A percentile compares a stretch with the other conserved stretches of the same genome.
These are phyloP conservation scores for Salix udensis DNA, from an alignment of 345 rosid genomes.

Conservation along the genomic window DNA sequence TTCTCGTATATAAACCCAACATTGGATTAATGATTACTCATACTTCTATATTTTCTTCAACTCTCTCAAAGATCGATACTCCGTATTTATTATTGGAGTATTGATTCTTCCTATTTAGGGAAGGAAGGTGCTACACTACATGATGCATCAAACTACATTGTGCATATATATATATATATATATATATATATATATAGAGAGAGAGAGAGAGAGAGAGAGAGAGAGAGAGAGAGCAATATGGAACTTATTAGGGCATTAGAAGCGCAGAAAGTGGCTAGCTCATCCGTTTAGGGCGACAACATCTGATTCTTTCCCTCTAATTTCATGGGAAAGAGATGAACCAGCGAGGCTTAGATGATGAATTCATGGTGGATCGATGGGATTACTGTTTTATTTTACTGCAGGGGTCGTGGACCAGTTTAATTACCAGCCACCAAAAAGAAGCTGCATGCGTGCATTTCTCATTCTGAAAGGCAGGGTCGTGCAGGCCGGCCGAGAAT, in stretches of 20 bases:
- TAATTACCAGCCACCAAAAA: conserved; percentile 6
- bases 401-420: neutral
- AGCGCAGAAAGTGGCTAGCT: neutral
- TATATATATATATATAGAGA: too few species aligned
- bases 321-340: neutral
- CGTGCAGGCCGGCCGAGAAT: conserved; percentile 11
- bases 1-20: too few species aligned
- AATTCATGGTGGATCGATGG: neutral
- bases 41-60: too few species aligned
- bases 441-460: neutral
- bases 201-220: too few species aligned
- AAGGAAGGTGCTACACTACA: neutral
- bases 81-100: neutral
- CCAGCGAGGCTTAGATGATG: neutral
- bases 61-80: neutral
- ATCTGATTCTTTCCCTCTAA: neutral
- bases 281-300: neutral
- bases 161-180: too few species aligned
- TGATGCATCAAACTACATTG: neutral
- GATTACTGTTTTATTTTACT: neutral
- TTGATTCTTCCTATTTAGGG: neutral
- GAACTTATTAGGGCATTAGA: neutral
- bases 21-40: too few species aligned
- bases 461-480: neutral
- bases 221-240: too few species aligned